A percentile compares a stretch with the other conserved stretches of the same genome.
Evolutionary conservation across 139 green algal species (phyloP).

Genomic region (Picochlorum sp.): DNA sequence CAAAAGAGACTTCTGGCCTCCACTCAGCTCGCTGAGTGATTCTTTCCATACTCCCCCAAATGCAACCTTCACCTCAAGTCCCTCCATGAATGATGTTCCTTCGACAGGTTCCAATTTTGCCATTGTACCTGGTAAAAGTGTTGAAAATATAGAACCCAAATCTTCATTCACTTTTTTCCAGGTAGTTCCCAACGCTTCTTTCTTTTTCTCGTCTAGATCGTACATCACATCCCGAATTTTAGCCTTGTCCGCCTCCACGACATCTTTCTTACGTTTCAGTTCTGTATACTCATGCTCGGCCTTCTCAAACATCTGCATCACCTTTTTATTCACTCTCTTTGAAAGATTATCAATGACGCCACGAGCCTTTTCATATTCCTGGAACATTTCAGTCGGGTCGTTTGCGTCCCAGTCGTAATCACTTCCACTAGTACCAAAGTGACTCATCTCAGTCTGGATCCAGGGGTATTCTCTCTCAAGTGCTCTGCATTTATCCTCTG

Average conservation of each 20-base stretch:
- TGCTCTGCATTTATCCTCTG: constrained; percentile 9
- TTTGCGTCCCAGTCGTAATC: constrained; percentile 74
- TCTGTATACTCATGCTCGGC: constrained; percentile 75
- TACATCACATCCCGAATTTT: constrained; percentile 81
- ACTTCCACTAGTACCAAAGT: constrained; percentile 57
- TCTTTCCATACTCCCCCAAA: constrained; percentile 98
- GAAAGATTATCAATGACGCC: constrained; percentile 28
- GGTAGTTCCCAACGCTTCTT: constrained; percentile 68
- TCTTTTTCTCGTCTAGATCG: constrained; percentile 96
- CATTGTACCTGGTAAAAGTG: constrained; percentile 85
- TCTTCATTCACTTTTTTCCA: constrained; percentile 87
- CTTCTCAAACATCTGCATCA: constrained; percentile 86
- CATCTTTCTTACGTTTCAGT: constrained; percentile 71
- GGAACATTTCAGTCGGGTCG: constrained; percentile 34
- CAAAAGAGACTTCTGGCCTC: constrained; percentile 91
- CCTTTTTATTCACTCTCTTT: constrained; percentile 68
- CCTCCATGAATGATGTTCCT: constrained; percentile 69
- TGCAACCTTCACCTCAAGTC: constrained; percentile 88
- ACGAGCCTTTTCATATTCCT: constrained; percentile 25
- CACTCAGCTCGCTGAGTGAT: constrained; percentile 88
- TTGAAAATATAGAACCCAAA: constrained; percentile 96
- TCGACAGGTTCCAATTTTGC: constrained; percentile 89
- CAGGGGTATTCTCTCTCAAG: constrained; percentile 66
- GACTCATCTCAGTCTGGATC: constrained; percentile 58
- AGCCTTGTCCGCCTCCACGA: constrained; percentile 63